Evolutionary conservation across 192 early-diverging fungal species (phyloP).

Genomic region (Obelidium mucronatum): DNA sequence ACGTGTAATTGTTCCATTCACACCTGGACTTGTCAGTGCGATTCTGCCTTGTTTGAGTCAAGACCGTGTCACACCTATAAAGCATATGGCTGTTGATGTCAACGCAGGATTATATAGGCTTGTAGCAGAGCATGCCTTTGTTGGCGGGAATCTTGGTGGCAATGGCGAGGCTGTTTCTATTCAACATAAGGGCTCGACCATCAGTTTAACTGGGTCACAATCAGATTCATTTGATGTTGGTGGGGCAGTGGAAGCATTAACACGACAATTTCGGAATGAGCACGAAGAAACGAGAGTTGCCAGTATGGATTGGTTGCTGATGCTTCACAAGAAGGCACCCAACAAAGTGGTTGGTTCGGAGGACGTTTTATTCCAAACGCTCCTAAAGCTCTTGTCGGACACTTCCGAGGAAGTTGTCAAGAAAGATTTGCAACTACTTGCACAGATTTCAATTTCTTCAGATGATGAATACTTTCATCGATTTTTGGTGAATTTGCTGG

Average conservation of each 20-base stretch:
- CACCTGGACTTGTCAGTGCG: constrained; percentile 80
- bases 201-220: too few species aligned
- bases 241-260: constrained; percentile 79
- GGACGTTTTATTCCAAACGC: constrained; percentile 83
- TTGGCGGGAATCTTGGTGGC: neutral
- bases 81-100: constrained; percentile 80
- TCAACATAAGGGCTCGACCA: neutral
- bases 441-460: constrained; percentile 89
- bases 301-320: constrained; percentile 95
- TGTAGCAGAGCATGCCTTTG: constrained; percentile 64
- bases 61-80: constrained; percentile 61
- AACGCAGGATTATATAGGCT: constrained; percentile 81
- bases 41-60: constrained; percentile 91
- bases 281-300: constrained; percentile 93
- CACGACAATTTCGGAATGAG: constrained; percentile 81
- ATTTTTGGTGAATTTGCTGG: constrained; percentile 90
- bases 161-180: too few species aligned
- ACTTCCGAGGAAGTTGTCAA: constrained; percentile 93
- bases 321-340: constrained; percentile 94
- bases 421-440: constrained; percentile 90
- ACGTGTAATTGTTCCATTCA: constrained; percentile 77
- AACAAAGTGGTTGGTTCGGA: constrained; percentile 74
- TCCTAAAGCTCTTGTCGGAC: constrained; percentile 93
- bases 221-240: constrained; percentile 85
- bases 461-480: constrained; percentile 84